Evolutionary conservation across 257 asterid genomes (phyloP).

Genomic region (Fraxinus anomala): DNA sequence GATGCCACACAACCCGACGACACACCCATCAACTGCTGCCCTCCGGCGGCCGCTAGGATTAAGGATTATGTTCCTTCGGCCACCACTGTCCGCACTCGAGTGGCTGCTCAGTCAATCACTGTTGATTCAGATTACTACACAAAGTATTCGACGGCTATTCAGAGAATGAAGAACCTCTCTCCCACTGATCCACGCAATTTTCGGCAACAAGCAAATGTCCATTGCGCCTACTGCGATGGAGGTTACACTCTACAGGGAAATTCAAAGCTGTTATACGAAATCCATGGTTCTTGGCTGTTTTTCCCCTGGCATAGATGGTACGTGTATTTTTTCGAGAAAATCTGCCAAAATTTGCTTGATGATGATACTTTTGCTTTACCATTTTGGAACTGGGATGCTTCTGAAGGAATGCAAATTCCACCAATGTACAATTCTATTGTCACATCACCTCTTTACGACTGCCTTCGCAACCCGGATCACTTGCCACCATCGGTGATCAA

Average conservation of each 20-base stretch:
- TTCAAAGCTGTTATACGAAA: background rate
- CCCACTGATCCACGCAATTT: constrained; percentile 20
- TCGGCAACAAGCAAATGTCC: constrained; percentile 29
- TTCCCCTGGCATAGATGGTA: constrained; percentile 39
- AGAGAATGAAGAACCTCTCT: constrained; percentile 20
- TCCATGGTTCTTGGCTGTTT: constrained; percentile 28
- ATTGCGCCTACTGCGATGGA: constrained; percentile 34
- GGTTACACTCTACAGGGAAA: constrained; percentile 7
- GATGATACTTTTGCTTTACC: constrained; percentile 33
- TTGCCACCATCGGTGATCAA: constrained; percentile 10
- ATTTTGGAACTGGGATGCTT: constrained; percentile 30
- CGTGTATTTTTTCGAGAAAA: constrained; percentile 28
- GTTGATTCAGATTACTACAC: background rate
- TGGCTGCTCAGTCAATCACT: constrained; percentile 20
- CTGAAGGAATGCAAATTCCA: constrained; percentile 30
- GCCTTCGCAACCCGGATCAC: constrained; percentile 22
- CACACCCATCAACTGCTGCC: constrained; percentile 14
- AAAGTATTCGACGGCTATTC: constrained; percentile 23
- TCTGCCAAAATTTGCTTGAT: constrained; percentile 2
- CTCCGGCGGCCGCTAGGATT: background rate
- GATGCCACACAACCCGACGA: background rate
- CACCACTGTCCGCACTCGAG: constrained; percentile 13
- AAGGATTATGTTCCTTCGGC: constrained; percentile 1
- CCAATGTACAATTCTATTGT: background rate
- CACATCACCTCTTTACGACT: constrained; percentile 17